These are phyloP conservation scores for Leccinum incarnatum DNA, from an alignment of 768 basidiomycete species.

Conservation along the genomic window DNA sequence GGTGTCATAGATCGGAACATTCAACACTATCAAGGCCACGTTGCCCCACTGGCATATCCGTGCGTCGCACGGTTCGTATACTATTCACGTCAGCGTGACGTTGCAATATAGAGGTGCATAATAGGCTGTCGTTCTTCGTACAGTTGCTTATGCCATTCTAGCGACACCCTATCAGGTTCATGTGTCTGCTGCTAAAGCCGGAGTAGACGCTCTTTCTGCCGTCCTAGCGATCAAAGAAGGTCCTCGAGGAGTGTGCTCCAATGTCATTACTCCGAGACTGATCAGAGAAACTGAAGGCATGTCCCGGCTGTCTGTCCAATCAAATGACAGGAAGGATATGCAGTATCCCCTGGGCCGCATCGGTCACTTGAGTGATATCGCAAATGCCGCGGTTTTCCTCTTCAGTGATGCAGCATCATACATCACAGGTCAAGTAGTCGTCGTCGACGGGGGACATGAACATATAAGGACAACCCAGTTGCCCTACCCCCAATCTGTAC, in stretches of 20 bases:
- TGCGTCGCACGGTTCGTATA: constrained; percentile 73
- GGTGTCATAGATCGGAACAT: constrained; percentile 72
- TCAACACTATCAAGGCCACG: constrained; percentile 93
- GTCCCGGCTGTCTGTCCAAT: constrained; percentile 46
- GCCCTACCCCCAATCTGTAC: constrained; percentile 65
- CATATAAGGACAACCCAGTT: constrained; percentile 47
- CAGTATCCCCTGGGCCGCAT: constrained; percentile 45
- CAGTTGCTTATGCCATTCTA: constrained; percentile 24
- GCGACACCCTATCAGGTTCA: constrained; percentile 87
- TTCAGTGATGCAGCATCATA: constrained; percentile 79
- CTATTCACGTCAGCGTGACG: constrained; percentile 85
- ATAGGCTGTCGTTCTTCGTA: not conserved
- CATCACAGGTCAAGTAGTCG: constrained; percentile 71
- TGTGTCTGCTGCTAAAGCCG: constrained; percentile 94
- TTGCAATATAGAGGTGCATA: constrained; percentile 74
- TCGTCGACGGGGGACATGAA: constrained; percentile 65
- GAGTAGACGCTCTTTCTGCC: constrained; percentile 81
- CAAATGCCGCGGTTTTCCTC: constrained; percentile 71
- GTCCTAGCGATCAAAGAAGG: constrained; percentile 94
- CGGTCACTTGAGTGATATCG: constrained; percentile 63
- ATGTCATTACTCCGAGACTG: constrained; percentile 81
- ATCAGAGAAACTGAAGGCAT: constrained; percentile 78
- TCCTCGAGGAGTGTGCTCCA: constrained; percentile 89
- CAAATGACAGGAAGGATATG: not conserved
- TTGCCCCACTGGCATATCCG: constrained; percentile 71